Evolutionary conservation across 768 basidiomycete species (phyloP).

Genomic region (Suillus subaureus): DNA sequence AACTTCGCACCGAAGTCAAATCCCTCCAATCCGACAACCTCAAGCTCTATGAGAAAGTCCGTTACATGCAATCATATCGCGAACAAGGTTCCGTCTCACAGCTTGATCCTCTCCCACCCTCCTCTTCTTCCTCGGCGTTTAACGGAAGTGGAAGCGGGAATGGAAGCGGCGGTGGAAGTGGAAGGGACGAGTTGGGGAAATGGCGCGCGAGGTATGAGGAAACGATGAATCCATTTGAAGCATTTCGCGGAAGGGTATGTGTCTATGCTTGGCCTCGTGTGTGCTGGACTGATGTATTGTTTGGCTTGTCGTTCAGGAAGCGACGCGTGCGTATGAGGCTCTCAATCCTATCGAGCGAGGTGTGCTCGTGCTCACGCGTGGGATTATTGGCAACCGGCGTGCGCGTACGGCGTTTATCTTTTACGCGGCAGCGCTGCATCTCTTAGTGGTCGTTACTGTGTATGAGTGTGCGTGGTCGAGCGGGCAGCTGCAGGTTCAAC

Average conservation of each 20-base stretch:
- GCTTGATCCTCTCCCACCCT: slow-evolving; percentile 64
- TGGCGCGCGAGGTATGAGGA: slow-evolving; percentile 94
- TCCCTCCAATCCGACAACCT: slow-evolving; percentile 93
- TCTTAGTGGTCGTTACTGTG: slow-evolving; percentile 78
- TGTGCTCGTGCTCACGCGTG: slow-evolving; percentile 81
- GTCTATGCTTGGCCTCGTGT: not conserved
- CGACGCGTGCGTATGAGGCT: slow-evolving; percentile 88
- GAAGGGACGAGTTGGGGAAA: slow-evolving; percentile 77
- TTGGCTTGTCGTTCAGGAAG: slow-evolving; percentile 62
- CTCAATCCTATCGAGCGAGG: slow-evolving; percentile 91
- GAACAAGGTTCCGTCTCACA: slow-evolving; percentile 71
- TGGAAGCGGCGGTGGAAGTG: slow-evolving; percentile 36
- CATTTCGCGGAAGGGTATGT: slow-evolving; percentile 91
- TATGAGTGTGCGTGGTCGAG: slow-evolving; percentile 71
- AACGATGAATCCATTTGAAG: slow-evolving; percentile 98
- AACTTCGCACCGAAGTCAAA: slow-evolving; percentile 91
- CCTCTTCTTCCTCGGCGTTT: slow-evolving; percentile 26
- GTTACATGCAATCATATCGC: slow-evolving; percentile 97
- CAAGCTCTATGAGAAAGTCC: slow-evolving; percentile 97
- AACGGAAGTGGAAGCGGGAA: slow-evolving; percentile 42
- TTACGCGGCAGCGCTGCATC: slow-evolving; percentile 80
- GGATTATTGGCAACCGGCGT: slow-evolving; percentile 86
- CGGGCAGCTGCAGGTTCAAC: slow-evolving; percentile 52
- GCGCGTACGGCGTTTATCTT: slow-evolving; percentile 88
- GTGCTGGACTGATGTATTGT: slow-evolving; percentile 3